Percentiles rank a stretch among this genome's conserved stretches.
phyloP scores from a whole-genome alignment of 1,284 basidiomycete species.

The Xerocomus minutiporus region DNA sequence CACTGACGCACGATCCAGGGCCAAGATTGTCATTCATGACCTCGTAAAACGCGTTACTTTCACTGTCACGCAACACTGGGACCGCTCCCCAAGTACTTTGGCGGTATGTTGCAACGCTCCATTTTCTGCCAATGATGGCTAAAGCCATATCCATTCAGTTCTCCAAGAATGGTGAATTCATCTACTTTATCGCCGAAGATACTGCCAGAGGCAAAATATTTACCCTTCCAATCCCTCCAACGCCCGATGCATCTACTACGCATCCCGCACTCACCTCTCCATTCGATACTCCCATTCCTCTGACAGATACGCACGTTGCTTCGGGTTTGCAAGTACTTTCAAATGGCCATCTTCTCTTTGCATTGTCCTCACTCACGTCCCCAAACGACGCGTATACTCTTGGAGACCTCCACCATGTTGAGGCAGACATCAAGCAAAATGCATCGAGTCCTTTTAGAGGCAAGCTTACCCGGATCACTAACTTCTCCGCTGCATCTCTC shows the following conservation, averaged over 20 bases:
- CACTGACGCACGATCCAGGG: conserved; percentile 35
- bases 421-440: conserved; percentile 36
- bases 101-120: conserved; percentile 13
- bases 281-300: conserved; percentile 50
- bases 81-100: conserved; percentile 60
- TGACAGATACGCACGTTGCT: conserved; percentile 55
- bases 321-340: conserved; percentile 58
- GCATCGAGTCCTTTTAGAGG: conserved; percentile 28
- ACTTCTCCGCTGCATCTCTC: conserved; percentile 56
- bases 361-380: conserved; percentile 61
- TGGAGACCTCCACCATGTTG: conserved; percentile 40
- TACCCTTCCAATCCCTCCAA: conserved; percentile 58
- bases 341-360: conserved; percentile 61
- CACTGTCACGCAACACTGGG: conserved; percentile 77
- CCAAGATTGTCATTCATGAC: conserved; percentile 76
- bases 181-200: conserved; percentile 77
- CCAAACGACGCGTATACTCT: conserved; percentile 74
- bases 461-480: conserved; percentile 51
- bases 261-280: conserved; percentile 45
- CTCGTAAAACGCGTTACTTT: conserved; percentile 61
- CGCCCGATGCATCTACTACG: conserved; percentile 49
- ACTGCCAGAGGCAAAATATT: conserved; percentile 73
- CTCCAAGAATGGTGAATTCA: conserved; percentile 60
- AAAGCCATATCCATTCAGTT: conserved; percentile 47
- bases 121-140: not conserved